Evolutionary conservation across 257 asterid genomes (phyloP), one percentile per base, ranked within the genome.

Genomic region (Echites panduratus): DNA sequence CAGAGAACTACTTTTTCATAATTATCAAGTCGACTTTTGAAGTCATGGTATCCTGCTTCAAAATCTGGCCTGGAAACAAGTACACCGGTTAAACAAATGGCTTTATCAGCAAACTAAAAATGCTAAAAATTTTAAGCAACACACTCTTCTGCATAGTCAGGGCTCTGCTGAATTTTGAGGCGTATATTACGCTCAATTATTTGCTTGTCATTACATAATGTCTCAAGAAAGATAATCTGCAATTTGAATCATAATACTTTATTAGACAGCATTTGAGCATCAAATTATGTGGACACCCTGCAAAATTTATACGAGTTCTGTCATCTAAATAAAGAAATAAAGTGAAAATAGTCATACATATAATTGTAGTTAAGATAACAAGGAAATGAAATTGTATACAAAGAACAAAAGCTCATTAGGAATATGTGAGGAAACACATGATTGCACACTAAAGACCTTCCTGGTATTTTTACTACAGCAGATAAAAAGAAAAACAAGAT

Each of bases 91-190:
- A 81, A 52, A 49, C 47, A 70, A 68, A 83, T 72, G 69, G n/a
- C 44, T 66, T 52, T 58, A 29, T 71, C 29, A 32, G 59, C 44
- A 70, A 62, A 47, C 45, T 70, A 81, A 73, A 59, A 54, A 76
- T 49, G 61, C 66, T 66, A 67, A 86, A 76, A 80, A 71, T 41
- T 64, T 22, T 58, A 68, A 32, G 41, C 54, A 78, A 24, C 91
- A 73, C 85, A 95, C 99, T 85, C 97, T 86, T 92, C 99, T 17
- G 99, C 93, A 79, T 95, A 95, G 81, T 95, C 99, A 26, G 99
- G 98, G 84, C 99, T 95, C 78, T 95, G 99, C 78, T 95, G 99
- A 87, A 95, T 94, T 87, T 95, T 95, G 86, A 95, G 99, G 19
- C 99, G 98, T 84, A 95, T 95, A 80, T 95, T 95, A 84, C 97